phyloP scores from a whole-genome alignment of 306 rosid species.

The Cicer arietinum region DNA sequence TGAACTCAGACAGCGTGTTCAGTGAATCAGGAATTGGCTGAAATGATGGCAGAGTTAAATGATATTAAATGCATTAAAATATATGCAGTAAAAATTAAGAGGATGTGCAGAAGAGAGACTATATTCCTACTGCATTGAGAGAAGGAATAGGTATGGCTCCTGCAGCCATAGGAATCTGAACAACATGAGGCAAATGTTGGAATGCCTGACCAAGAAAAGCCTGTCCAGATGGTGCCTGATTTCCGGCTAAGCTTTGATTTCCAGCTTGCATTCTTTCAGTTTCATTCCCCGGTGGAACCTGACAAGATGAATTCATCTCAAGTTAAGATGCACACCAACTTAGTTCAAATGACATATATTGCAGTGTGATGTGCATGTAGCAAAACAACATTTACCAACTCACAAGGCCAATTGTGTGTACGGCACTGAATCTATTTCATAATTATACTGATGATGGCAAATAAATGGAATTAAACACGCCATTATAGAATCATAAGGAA shows the following conservation, averaged over 20 bases:
- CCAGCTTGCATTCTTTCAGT: constrained; percentile 49
- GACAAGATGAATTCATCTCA: constrained; percentile 53
- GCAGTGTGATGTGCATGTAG: constrained; percentile 10
- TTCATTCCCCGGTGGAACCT: constrained; percentile 69
- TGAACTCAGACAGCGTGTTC: constrained; percentile 81
- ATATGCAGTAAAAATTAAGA: constrained; percentile 25
- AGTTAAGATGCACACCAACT: constrained; percentile 29
- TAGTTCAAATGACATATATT: constrained; percentile 35
- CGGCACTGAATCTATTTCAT: constrained; percentile 20
- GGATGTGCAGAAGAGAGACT: constrained; percentile 22
- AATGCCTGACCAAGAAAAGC: constrained; percentile 66
- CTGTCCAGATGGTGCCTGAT: constrained; percentile 73
- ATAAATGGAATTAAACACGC: constrained; percentile 26
- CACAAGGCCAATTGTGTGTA: constrained; percentile 28
- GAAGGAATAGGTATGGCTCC: constrained; percentile 76
- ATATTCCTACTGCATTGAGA: constrained; percentile 61
- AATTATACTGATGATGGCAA: constrained; percentile 31
- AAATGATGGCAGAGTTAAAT: constrained; percentile 34
- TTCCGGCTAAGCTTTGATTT: constrained; percentile 62
- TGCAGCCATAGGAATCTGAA: constrained; percentile 74
- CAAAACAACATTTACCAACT: constrained; percentile 15
- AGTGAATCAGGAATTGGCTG: constrained; percentile 94
- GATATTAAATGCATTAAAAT: constrained; percentile 27
- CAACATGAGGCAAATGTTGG: constrained; percentile 68
- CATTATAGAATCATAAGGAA: constrained; percentile 3